These are phyloP conservation scores for Oenanthe javanica DNA, from an alignment of 140 eudicot genomes.

Conservation along the genomic window DNA sequence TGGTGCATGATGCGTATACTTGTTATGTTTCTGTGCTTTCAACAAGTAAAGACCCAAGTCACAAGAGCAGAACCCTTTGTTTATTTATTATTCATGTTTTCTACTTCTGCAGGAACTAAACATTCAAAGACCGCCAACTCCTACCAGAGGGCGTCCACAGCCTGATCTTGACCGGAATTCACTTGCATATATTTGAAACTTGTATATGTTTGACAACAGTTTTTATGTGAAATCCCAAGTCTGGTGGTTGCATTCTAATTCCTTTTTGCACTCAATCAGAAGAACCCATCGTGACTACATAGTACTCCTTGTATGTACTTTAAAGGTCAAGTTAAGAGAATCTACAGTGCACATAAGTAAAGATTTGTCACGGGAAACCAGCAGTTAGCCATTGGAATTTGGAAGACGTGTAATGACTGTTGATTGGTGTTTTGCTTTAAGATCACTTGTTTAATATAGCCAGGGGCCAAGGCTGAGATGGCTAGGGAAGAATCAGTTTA, in stretches of 20 bases:
- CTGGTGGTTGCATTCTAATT: not conserved
- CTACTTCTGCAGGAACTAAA: conserved; percentile 67
- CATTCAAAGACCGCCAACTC: conserved; percentile 97
- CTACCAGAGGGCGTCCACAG: conserved; percentile 91
- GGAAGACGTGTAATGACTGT: too few relatives aligned
- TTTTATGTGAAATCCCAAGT: not conserved
- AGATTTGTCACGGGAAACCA: not conserved
- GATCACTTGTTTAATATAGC: not conserved
- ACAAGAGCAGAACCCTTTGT: not conserved
- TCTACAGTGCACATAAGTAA: not conserved
- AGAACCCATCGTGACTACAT: not conserved
- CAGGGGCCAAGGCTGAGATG: not conserved
- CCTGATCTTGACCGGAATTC: conserved; percentile 80
- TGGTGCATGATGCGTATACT: not conserved
- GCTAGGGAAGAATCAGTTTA: not conserved
- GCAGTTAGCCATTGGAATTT: too few relatives aligned
- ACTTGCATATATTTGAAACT: conserved; percentile 60
- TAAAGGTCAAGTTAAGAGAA: not conserved
- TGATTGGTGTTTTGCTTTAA: not conserved
- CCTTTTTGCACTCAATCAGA: not conserved
- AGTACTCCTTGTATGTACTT: not conserved
- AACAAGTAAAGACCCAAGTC: not conserved
- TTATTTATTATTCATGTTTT: not conserved
- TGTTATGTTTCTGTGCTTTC: not conserved
- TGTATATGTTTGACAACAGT: not conserved